Conservation (phyloP, 345 rosid species). For the Raphanus sativus region DNA sequence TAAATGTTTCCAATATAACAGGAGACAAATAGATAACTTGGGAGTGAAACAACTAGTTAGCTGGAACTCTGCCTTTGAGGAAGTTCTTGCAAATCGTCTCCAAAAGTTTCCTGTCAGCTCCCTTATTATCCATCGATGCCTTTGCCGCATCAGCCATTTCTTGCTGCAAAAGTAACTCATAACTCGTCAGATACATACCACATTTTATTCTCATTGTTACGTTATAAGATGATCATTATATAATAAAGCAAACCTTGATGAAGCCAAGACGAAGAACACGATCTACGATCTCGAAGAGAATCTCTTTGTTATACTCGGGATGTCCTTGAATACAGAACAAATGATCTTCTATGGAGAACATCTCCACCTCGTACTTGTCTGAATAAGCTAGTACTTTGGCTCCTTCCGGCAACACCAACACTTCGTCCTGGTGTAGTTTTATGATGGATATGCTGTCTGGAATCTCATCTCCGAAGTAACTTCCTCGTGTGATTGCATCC, state of each 20-base stretch:
- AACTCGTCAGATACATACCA: not conserved
- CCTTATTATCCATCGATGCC: conserved; percentile 33
- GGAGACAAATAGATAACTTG: not conserved
- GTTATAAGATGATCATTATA: not conserved
- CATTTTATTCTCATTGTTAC: not conserved
- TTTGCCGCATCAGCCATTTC: conserved; percentile 38
- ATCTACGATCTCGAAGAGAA: conserved; percentile 64
- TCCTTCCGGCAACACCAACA: conserved; percentile 64
- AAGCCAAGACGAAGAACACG: conserved; percentile 59
- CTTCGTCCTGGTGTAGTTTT: conserved; percentile 86
- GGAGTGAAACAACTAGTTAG: conserved; percentile 20
- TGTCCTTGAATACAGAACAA: conserved; percentile 92
- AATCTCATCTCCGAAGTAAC: conserved; percentile 43
- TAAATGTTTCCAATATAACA: conserved; percentile 1
- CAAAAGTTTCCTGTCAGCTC: conserved; percentile 33
- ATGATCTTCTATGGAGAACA: conserved; percentile 59
- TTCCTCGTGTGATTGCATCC: conserved; percentile 37
- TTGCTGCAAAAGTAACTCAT: conserved; percentile 25
- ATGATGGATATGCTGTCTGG: conserved; percentile 57
- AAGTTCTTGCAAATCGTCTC: conserved; percentile 39
- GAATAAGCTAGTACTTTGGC: conserved; percentile 80
- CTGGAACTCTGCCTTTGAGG: conserved; percentile 37
- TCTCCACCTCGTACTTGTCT: conserved; percentile 73
- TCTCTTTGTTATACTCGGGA: conserved; percentile 87
- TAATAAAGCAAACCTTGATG: conserved; percentile 49